Evolutionary conservation across 371 early-diverging fungal species (phyloP).

Genomic region (Rhizopus delemar): DNA sequence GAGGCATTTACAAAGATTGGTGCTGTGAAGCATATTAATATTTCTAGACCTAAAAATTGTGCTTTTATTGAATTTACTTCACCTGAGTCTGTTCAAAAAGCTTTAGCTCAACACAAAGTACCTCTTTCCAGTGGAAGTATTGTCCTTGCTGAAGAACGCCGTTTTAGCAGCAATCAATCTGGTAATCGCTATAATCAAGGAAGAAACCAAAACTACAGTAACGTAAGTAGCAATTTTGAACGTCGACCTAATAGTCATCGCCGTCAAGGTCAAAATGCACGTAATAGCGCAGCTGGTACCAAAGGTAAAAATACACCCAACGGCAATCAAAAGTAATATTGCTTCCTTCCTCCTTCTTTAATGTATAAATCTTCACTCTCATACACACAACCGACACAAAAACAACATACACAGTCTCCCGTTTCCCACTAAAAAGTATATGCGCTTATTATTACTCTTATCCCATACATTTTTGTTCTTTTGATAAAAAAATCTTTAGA

Average conservation of each 20-base stretch:
- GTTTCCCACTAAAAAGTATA: too few species aligned
- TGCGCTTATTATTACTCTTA: too few species aligned
- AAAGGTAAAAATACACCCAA: background rate
- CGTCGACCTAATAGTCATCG: constrained; percentile 2
- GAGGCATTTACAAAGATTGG: constrained; percentile 47
- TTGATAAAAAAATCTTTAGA: background rate
- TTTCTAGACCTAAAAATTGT: constrained; percentile 23
- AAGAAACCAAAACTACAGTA: constrained; percentile 1
- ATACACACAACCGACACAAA: too few species aligned
- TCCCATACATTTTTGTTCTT: too few species aligned
- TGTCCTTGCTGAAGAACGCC: constrained; percentile 50
- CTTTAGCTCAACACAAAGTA: constrained; percentile 41
- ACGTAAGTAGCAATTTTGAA: background rate
- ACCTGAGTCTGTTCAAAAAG: constrained; percentile 44
- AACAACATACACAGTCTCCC: too few species aligned
- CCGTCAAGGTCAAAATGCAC: background rate
- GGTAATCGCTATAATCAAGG: constrained; percentile 7
- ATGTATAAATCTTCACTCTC: background rate
- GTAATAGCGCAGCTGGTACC: background rate
- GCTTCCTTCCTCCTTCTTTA: background rate
- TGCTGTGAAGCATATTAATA: constrained; percentile 31
- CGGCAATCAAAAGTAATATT: background rate
- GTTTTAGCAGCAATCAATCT: constrained; percentile 14
- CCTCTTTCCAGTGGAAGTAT: constrained; percentile 12
- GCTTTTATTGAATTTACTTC: constrained; percentile 43